Evolutionary conservation across 208 protist species (phyloP), one percentile per base, ranked within the genome.

Genomic region (Wallacemonas rigidus): DNA sequence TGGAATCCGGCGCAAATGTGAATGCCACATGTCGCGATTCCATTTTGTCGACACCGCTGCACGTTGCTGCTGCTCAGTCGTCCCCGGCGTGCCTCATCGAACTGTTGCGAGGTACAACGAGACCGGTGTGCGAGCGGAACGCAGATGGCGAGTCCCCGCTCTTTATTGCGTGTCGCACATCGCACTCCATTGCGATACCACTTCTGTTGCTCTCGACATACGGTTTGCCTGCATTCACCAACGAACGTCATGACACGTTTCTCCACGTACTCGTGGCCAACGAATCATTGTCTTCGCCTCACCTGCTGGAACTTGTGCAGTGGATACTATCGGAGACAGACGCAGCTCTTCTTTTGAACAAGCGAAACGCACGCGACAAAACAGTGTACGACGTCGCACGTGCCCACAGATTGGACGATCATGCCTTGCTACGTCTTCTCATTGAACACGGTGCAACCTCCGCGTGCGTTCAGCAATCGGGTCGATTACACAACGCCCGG

Each of bases 261-360:
- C 54, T 94, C 7, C 89, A 94, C 41, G 38, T 69, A 11, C 68
- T 94, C 26, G 61, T 92, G 65, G 5, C 17, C 14, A 94, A 94
- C 67, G 55, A 38, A 6, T 15, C 7, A 0, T 69, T 91, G 26
- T 44, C 57, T 14, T 67, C 67, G 36, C 9, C 3, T 0, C 69
- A 81, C 43, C 56, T 87, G 2, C 15, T 75, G 9, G 68, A 87
- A 55, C 68, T 91, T 14, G 54, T 87, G 47, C 63, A 71, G 48
- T 87, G 84, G 70, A 61, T 92, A 35, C 63, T 84, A 12, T 36
- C 26, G 5, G 56, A 67, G 0, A 56, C 58, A 17, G 77, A 72
- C 3, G 67, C 80, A 39, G 9, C 48, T 15, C 47, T 6, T 2
- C 40, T 85, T 2, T 54, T 94, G 3, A 86, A 89, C 60, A 54